Evolutionary conservation across 345 rosid genomes (phyloP), one percentile per base, ranked within the genome.

Genomic region (Hibiscus trionum): DNA sequence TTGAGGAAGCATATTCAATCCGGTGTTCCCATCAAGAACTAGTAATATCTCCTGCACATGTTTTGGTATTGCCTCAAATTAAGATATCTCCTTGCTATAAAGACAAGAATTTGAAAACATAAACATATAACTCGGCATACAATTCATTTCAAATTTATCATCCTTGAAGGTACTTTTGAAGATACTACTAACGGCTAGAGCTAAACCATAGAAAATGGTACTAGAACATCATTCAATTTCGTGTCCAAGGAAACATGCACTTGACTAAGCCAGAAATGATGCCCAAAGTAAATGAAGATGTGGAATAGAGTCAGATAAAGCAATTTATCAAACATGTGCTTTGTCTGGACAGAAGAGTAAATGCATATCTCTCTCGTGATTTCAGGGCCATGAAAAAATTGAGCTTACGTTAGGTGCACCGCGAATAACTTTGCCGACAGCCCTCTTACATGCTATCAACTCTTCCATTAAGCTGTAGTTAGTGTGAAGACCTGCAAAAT

Each of bases 1-100:
- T 79, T 94, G 98, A 60, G 98, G 98, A 77, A 94, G 97, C 98
- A 91, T 91, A 82, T 94, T 94, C 80, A 94, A 76, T 56, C 98
- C 98, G 17, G 98, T 94, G 31, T 91, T 94, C 74, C 98, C 98
- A 84, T 94, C 98, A 73, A 94, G 87, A 64, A 94, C 98, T 69
- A 90, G 91, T 35, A 94, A 78, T 74, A 91, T 91, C 85, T 94
- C 98, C 98, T 94, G 84, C 77, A 76, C 73, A 81, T 56, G 50
- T 61, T 21, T 17, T 5, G 17, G 21, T 49, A 52, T 52, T 26
- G 15, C 55, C 55, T 42, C 42, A 11, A 58, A 58, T 58, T 58
- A 11, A 58, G 27, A 57, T 10, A 47, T 49, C 15, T 15, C 53
- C 21, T 55, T 11, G 21, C 65, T 58, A 42, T 24, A 60, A 21